Evolutionary conservation across 2,329 filamentous ascomycete genomes (phyloP), one percentile per base, ranked within the genome.

Genomic region (Diaporthe destruens): DNA sequence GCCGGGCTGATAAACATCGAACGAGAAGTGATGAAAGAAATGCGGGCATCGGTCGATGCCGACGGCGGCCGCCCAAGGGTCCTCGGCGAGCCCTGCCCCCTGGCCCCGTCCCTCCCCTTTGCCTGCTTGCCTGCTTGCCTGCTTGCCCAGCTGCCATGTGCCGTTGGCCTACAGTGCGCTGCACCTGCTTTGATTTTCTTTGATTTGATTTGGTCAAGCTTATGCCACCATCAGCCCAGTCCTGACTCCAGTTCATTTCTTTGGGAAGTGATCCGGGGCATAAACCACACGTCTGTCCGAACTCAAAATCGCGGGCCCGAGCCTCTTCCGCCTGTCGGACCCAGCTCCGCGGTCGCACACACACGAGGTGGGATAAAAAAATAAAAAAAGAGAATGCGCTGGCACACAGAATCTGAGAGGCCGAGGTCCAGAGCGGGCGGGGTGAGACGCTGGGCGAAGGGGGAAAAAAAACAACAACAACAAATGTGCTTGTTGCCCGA

Each of bases 1-100:
- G 69, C 69, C 53, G 54, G 49, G 69, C 51, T 65, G 61, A 55
- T 69, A 71, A 59, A 68, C 34, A 74, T 71, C 72, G 72, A 67
- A 75, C 70, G 71, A 72, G 61, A 49, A 18, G 72, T 71, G 61
- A 67, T 73, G 69, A 47, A 57, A 67, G 12, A 68, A 61, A 55
- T 51, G 72, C 61, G 72, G 61, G 47, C 47, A 74, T 75, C 74
- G 74, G 74, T 74, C 74, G 74, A 75, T 75, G 55, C 74, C 72
- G 74, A 68, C 54, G 54, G 59, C 25, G 51, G 25, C 59, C n/a
- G 36, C 39, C 53, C 72, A 55, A 57, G 66, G 29, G 56, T 39
- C 56, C 71, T 36, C 44, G 53, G 32, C 7, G 54, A n/a, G 51
- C 63, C 44, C 29, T 39, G 63, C 16, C 14, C 14, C 39, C n/a